phyloP scores from a whole-genome alignment of 2,329 filamentous ascomycete species.

The Talaromyces sp. region DNA sequence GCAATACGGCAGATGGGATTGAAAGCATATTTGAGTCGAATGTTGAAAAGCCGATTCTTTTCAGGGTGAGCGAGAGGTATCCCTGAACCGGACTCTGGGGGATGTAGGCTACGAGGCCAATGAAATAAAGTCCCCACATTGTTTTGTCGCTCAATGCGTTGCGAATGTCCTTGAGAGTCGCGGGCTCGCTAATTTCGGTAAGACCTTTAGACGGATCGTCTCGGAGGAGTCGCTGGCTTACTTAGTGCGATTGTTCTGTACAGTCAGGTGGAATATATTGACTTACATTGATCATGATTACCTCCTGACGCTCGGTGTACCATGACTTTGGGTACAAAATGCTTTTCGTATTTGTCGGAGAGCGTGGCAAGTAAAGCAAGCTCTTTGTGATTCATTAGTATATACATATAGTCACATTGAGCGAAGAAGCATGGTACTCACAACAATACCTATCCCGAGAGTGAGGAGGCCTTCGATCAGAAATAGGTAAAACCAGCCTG shows the following conservation, averaged over 20 bases:
- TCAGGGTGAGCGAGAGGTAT: conserved; percentile 58
- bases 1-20: conserved; percentile 37
- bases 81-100: conserved; percentile 51
- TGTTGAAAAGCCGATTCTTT: conserved; percentile 30
- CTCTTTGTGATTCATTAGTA: background rate
- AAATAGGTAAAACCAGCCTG: conserved; percentile 55
- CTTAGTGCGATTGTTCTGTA: background rate
- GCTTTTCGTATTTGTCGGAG: conserved; percentile 52
- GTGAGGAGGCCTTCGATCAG: conserved; percentile 59
- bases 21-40: conserved; percentile 35
- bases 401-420: background rate
- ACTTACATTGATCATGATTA: conserved; percentile 57
- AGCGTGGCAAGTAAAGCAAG: conserved; percentile 57
- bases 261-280: background rate
- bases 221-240: conserved; percentile 46
- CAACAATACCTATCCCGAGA: conserved; percentile 52
- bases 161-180: background rate
- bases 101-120: conserved; percentile 56
- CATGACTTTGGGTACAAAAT: conserved; percentile 59
- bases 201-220: conserved; percentile 59
- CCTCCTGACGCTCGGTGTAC: conserved; percentile 61
- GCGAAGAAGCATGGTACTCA: conserved; percentile 24
- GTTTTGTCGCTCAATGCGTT: conserved; percentile 11
- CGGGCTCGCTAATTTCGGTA: conserved; percentile 3
- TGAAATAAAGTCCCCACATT: conserved; percentile 43